Percentiles rank a stretch among this genome's conserved stretches.
Evolutionary conservation across 78 protist species (phyloP).

Genomic region (Planoprotostelium fungivorum): DNA sequence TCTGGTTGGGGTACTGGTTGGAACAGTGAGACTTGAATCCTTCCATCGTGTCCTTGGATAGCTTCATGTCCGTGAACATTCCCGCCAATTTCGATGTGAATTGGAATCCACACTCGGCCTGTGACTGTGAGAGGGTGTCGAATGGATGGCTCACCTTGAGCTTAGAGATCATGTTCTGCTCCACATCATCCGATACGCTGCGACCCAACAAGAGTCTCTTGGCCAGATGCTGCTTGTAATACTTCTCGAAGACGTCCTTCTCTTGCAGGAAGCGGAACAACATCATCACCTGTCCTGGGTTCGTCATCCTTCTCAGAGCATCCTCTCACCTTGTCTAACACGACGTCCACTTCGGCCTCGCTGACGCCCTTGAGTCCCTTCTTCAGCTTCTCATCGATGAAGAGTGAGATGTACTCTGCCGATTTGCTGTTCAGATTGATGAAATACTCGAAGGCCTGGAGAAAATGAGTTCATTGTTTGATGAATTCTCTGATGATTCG

Average conservation of each 20-base stretch:
- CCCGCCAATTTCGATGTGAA: constrained; percentile 92
- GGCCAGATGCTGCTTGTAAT: constrained; percentile 93
- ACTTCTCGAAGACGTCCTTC: constrained; percentile 93
- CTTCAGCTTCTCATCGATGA: constrained; percentile 65
- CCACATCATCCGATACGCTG: constrained; percentile 76
- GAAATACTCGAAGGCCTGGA: constrained; percentile 75
- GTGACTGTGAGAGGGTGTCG: background rate
- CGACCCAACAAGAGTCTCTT: constrained; percentile 77
- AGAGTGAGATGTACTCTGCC: constrained; percentile 80
- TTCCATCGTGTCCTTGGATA: constrained; percentile 70
- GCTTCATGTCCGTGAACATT: constrained; percentile 92
- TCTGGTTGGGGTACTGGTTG: background rate
- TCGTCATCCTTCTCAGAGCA: background rate
- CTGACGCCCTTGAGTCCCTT: constrained; percentile 65
- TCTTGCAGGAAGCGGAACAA: constrained; percentile 84
- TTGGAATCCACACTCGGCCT: constrained; percentile 87
- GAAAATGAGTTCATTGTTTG: background rate
- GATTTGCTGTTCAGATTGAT: constrained; percentile 67
- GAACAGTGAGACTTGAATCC: constrained; percentile 38
- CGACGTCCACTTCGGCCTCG: constrained; percentile 74
- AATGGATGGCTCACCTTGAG: constrained; percentile 44
- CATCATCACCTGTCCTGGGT: constrained; percentile 14
- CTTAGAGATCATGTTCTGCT: constrained; percentile 78
- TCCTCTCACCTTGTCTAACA: constrained; percentile 28
- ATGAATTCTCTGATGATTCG: background rate